These are phyloP conservation scores for Elsinoe ampelina DNA, from an alignment of 2,329 filamentous ascomycete genomes.

Conservation along the genomic window DNA sequence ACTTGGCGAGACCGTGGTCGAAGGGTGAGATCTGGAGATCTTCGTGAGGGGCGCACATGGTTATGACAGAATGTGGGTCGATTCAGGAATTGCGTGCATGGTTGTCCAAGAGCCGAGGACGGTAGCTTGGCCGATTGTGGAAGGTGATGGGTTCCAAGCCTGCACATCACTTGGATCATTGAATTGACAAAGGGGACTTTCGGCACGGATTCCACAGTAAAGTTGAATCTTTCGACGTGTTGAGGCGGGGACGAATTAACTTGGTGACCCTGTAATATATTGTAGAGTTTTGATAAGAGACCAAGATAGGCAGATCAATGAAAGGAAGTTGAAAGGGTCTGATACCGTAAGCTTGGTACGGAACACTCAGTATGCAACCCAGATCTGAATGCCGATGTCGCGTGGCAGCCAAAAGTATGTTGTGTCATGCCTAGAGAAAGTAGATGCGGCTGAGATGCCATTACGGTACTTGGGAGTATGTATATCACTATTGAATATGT, in stretches of 20 bases:
- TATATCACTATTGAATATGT: neutral
- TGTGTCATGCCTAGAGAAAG: neutral
- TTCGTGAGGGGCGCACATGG: conserved; percentile 9
- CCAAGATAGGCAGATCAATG: conserved; percentile 1
- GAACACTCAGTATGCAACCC: neutral
- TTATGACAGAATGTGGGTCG: conserved; percentile 11
- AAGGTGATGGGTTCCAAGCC: conserved; percentile 3
- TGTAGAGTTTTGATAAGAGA: conserved; percentile 7
- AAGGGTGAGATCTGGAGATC: conserved; percentile 3
- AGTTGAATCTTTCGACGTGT: neutral
- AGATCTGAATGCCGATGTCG: conserved; percentile 5
- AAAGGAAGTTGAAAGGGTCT: neutral
- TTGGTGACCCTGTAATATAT: neutral
- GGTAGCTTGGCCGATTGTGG: neutral
- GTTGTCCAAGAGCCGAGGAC: conserved; percentile 9
- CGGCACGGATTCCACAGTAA: conserved; percentile 1
- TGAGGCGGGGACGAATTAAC: neutral
- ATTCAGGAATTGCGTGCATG: conserved; percentile 3
- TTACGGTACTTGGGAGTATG: neutral
- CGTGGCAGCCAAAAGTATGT: conserved; percentile 11
- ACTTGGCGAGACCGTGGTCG: neutral
- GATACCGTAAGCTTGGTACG: conserved; percentile 3
- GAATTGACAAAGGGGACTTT: neutral
- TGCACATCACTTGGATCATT: conserved; percentile 7
- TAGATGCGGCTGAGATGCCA: neutral